A percentile compares a stretch with the other conserved stretches of the same genome.
phyloP scores from a whole-genome alignment of 176 grass and related monocot genomes.

The Zizania latifolia region DNA sequence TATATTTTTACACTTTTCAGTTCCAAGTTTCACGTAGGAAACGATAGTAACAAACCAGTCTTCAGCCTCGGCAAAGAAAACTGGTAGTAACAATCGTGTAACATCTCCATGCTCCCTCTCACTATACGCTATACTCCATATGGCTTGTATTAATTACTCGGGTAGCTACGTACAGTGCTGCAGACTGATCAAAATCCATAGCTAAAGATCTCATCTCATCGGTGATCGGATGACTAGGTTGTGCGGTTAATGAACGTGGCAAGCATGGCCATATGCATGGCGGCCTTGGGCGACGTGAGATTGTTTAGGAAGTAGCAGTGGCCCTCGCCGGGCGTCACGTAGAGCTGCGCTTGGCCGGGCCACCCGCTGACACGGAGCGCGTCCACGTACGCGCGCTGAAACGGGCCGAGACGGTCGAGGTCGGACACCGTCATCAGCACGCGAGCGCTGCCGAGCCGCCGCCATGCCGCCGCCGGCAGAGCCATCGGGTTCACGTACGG shows the following conservation, averaged over 20 bases:
- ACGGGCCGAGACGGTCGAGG: constrained; percentile 46
- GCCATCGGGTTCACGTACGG: constrained; percentile 59
- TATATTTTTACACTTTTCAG: not conserved
- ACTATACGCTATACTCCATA: not conserved
- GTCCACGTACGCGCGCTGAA: constrained; percentile 48
- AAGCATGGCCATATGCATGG: constrained; percentile 50
- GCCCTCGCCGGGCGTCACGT: constrained; percentile 31
- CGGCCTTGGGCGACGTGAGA: constrained; percentile 35
- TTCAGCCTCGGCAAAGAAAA: not conserved
- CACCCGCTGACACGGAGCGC: constrained; percentile 52
- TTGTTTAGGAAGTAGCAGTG: constrained; percentile 67
- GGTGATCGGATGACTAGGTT: too few species aligned
- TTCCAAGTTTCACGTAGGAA: not conserved
- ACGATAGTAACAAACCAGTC: too few species aligned
- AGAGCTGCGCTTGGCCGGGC: constrained; percentile 24
- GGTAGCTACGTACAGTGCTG: not conserved
- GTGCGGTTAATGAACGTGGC: constrained; percentile 21
- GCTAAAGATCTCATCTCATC: not conserved
- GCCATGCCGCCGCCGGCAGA: constrained; percentile 22
- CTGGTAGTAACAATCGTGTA: not conserved
- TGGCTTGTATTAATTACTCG: not conserved
- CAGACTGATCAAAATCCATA: not conserved
- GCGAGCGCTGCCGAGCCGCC: constrained; percentile 2
- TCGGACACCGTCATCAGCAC: constrained; percentile 56
- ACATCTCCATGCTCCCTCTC: not conserved